These are phyloP conservation scores for Cladobotryum mycophilum DNA, from an alignment of 2,329 filamentous ascomycete species.

Conservation along the genomic window DNA sequence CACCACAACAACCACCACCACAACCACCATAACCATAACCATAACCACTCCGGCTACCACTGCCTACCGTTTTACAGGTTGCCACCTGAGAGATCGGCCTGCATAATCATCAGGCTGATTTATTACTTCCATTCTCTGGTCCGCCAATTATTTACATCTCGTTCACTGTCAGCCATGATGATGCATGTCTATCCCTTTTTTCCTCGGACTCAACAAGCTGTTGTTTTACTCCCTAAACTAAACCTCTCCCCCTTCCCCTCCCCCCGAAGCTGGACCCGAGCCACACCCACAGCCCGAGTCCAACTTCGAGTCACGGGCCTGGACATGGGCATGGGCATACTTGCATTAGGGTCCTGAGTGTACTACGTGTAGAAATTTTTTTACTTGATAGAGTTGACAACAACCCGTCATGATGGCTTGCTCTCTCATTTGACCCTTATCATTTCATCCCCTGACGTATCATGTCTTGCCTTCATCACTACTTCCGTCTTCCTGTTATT, in stretches of 20 bases:
- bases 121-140: too few species aligned
- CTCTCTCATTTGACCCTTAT: background rate
- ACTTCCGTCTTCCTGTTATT: background rate
- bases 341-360: constrained; percentile 11
- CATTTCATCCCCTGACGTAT: background rate
- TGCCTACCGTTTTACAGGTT: too few species aligned
- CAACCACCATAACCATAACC: constrained; percentile 1
- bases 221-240: too few species aligned
- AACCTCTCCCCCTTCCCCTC: background rate
- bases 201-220: background rate
- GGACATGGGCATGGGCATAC: constrained; percentile 5
- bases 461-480: background rate
- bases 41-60: background rate
- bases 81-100: too few species aligned
- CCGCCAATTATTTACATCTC: too few species aligned
- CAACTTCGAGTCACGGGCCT: constrained; percentile 1
- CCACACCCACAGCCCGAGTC: background rate
- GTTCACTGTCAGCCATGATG: too few species aligned
- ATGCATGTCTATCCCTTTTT: constrained; percentile 1
- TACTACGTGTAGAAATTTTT: constrained; percentile 7
- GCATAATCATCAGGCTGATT: too few species aligned
- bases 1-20: constrained; percentile 8
- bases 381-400: background rate
- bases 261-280: background rate
- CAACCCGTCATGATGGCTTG: constrained; percentile 1